Evolutionary conservation across 495 filamentous ascomycete genomes (phyloP).

Genomic region (Ramalina peruviana): DNA sequence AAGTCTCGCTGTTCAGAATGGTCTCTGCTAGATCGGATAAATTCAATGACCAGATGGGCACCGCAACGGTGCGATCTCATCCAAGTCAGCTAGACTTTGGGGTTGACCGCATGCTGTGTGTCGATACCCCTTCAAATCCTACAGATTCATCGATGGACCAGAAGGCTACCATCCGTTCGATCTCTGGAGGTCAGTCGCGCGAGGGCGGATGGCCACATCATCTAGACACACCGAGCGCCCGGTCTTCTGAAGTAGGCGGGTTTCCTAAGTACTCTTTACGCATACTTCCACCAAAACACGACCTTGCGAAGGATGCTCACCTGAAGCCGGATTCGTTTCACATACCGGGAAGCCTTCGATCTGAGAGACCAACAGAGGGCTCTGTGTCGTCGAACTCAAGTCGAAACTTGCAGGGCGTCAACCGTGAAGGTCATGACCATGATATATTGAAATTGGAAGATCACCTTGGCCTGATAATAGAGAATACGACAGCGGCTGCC

Average conservation of each 20-base stretch:
- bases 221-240: background rate
- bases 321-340: slow-evolving; percentile 2
- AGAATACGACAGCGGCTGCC: background rate
- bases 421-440: slow-evolving; percentile 1
- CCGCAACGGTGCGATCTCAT: background rate
- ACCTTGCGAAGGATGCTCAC: background rate
- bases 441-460: background rate
- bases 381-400: background rate
- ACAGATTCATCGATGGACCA: background rate
- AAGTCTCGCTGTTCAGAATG: background rate
- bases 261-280: slow-evolving; percentile 4
- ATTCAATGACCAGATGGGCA: slow-evolving; percentile 6
- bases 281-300: slow-evolving; percentile 1
- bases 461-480: background rate
- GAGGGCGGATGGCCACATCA: background rate
- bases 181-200: slow-evolving; percentile 1
- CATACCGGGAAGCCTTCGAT: slow-evolving; percentile 14
- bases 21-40: background rate
- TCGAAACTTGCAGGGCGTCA: background rate
- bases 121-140: background rate
- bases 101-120: background rate
- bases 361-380: slow-evolving; percentile 1
- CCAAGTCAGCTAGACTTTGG: slow-evolving; percentile 2
- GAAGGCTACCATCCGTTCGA: background rate
- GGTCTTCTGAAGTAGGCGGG: background rate